Evolutionary conservation across 1,284 basidiomycete species (phyloP).

Genomic region (Trichosporon inkin): DNA sequence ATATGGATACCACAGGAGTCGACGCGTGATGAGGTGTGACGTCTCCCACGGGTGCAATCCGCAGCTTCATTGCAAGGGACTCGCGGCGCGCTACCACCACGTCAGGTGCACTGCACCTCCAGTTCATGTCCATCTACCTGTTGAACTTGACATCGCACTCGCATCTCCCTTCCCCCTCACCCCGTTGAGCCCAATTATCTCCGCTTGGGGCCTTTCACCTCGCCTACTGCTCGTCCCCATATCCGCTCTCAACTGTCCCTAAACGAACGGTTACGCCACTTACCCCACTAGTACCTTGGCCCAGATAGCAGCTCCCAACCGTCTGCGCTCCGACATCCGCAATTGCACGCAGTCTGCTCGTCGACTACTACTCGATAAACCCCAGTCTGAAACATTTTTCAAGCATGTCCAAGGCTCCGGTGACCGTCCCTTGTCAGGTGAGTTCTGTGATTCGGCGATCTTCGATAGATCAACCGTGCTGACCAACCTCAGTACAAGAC

Average conservation of each 20-base stretch:
- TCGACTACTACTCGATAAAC: not conserved
- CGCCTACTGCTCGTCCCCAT: not conserved
- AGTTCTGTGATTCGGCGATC: conserved; percentile 20
- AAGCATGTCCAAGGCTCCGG: conserved; percentile 27
- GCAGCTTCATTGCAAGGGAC: not conserved
- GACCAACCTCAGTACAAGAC: conserved; percentile 69
- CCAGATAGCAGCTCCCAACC: not conserved
- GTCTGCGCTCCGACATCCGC: not conserved
- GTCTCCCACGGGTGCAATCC: not conserved
- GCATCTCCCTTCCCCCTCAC: not conserved
- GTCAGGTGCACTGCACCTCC: conserved; percentile 2
- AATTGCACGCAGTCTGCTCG: not conserved
- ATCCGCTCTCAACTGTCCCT: not conserved
- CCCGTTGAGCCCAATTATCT: not conserved
- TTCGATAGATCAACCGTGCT: too few species aligned
- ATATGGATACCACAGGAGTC: not conserved
- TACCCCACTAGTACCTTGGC: not conserved
- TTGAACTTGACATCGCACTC: not conserved
- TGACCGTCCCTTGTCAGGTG: conserved; percentile 64
- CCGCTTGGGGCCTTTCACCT: too few species aligned
- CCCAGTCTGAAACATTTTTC: not conserved
- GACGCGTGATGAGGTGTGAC: not conserved
- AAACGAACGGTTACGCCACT: too few species aligned
- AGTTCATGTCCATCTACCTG: not conserved
- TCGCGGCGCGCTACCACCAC: conserved; percentile 1